Base-by-base conservation (phyloP, 2,329 filamentous ascomycete species). In the Thelonectria olida region DNA sequence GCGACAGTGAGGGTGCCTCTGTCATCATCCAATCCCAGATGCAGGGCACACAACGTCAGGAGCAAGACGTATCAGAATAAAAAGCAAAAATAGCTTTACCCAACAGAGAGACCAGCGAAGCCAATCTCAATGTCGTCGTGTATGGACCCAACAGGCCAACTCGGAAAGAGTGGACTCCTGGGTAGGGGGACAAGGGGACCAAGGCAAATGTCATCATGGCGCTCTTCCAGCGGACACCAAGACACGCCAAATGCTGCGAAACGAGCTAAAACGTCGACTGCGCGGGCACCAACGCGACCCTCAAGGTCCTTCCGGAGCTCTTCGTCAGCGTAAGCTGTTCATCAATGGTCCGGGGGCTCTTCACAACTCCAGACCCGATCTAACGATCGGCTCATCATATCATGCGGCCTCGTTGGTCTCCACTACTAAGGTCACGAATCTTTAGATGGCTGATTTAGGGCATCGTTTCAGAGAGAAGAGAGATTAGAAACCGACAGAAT, bases 191-290 rank as follows among this genome's bases (percentile, higher is more conserved):
- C 52, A 39, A 20, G 52, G 50, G 50, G 58, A 54, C 39, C 15
- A 56, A 52, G 52, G 54, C 31, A 48, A 53, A 65, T 61, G 67
- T 65, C 67, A 70, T 67, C 58, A 62, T 66, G 58, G 54, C 51
- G 47, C 62, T 59, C 58, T 50, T 50, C 34, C 38, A 53, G 53
- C 62, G 62, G 60, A 51, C 59, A 63, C 62, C 54, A 53, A 39
- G 34, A 34, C 41, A 54, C 27, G 27, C 51, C 51, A 45, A 48
- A 55, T 17, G 19, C 13, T 39, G 36, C 39, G 7, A 47, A 49
- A 38, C 34, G 45, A 51, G 49, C 49, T 41, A 36, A 54, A 53
- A 54, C 63, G 56, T 62, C 57, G 62, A 65, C 58, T 47, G 63
- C 59, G 64, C 66, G 53, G 63, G 50, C 52, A 57, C 58, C 54